Evolutionary conservation across 1,284 basidiomycete genomes (phyloP).

Genomic region (Moesziomyces antarcticus): DNA sequence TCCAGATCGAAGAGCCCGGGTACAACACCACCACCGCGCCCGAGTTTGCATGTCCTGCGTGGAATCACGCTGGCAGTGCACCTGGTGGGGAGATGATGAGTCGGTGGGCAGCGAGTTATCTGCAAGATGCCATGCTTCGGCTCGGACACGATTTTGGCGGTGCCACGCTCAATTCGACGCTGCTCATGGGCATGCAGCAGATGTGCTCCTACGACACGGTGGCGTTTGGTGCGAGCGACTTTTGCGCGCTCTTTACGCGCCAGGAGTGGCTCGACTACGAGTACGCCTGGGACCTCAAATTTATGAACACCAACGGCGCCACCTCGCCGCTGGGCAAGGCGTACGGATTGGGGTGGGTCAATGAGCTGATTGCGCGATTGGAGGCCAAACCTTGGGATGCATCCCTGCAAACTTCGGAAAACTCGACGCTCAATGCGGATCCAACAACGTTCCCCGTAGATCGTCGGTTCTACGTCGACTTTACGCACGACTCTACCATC

Average conservation of each 20-base stretch:
- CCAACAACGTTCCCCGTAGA: conserved; percentile 60
- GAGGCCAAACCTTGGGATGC: conserved; percentile 39
- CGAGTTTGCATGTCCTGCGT: conserved; percentile 57
- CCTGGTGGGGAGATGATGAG: conserved; percentile 31
- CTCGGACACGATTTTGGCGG: conserved; percentile 50
- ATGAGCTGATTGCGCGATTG: conserved; percentile 64
- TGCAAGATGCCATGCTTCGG: conserved; percentile 55
- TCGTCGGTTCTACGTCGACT: conserved; percentile 62
- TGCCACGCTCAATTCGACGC: conserved; percentile 38
- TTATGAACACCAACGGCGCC: conserved; percentile 77
- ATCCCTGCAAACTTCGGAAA: conserved; percentile 59
- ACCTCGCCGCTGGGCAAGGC: conserved; percentile 81
- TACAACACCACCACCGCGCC: conserved; percentile 66
- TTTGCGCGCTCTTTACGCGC: conserved; percentile 87
- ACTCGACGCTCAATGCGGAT: conserved; percentile 57
- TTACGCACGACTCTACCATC: conserved; percentile 65
- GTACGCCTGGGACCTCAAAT: conserved; percentile 72
- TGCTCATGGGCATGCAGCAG: conserved; percentile 61
- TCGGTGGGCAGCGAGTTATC: conserved; percentile 59
- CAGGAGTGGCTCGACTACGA: conserved; percentile 90
- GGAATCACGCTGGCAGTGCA: conserved; percentile 9
- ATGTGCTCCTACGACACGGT: conserved; percentile 74
- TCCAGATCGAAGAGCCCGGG: conserved; percentile 60
- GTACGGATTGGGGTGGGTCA: conserved; percentile 83
- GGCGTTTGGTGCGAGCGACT: conserved; percentile 86